Base-by-base conservation (phyloP, 2,329 filamentous ascomycete species). In the Apiospora sp. region DNA sequence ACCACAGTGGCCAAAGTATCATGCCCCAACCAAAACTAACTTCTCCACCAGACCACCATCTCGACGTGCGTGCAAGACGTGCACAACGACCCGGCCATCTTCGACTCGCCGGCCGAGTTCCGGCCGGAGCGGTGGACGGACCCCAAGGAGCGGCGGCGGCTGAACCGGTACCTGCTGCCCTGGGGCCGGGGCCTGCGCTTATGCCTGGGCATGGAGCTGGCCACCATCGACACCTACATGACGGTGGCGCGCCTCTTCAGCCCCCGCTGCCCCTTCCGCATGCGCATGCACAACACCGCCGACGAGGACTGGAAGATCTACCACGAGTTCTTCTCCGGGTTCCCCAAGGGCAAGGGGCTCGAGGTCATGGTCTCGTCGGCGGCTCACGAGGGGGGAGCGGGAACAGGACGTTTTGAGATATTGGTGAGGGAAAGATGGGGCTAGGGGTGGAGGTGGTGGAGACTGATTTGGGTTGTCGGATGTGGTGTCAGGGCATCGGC, bases 311-410 rank as follows among this genome's bases (percentile, higher is more conserved):
- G 76, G 76, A 72, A 73, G 34, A 49, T 74, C 30, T 77, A 73
- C 46, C 77, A 77, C 58, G 76, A 78, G 72, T 77, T 73, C 72
- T 77, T 77, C 67, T 75, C 76, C 12, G 75, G 71, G 34, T 77
- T 78, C 34, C 75, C 76, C 1, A 68, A 71, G 43, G 77, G 76
- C 3, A 72, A 74, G 8, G 75, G 77, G 48, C 54, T 78, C n/a
- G 69, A 74, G 61, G 75, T 77, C 27, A 67, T 58, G 71, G 73
- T 78, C 58, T 58, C 8, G 30, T 12, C 58, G 10, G 34, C 58
- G 19, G 27, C 27, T 30, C 27, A 30, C 27, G 30, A 30, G 5
- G 27, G 30, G 24, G 4, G 4, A 54, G 24, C 24, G 49, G 12
- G 8, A 54, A 13, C 3, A 24, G 24, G 16, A 4, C 37, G 30